Conservation (phyloP, 306 rosid genomes). For the Trifolium dubium region DNA sequence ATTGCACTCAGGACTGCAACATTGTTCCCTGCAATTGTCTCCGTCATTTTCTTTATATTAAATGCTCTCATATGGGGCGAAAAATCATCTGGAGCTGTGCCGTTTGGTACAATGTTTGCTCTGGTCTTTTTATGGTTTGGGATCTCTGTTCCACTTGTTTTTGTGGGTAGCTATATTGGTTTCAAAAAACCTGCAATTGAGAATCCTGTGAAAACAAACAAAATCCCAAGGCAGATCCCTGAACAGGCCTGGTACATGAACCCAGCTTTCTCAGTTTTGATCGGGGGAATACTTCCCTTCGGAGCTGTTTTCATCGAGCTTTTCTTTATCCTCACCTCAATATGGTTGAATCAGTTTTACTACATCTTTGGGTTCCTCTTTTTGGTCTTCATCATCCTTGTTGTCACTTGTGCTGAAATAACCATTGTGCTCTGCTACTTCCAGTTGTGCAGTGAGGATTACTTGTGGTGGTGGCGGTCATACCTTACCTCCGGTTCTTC, state of each 20-base stretch:
- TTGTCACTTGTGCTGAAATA: slow-evolving; percentile 93
- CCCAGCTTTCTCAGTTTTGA: slow-evolving; percentile 81
- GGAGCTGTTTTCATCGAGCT: slow-evolving; percentile 99
- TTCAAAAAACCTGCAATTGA: slow-evolving; percentile 97
- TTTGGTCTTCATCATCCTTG: slow-evolving; percentile 87
- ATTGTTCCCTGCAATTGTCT: slow-evolving; percentile 79
- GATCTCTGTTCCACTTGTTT: slow-evolving; percentile 94
- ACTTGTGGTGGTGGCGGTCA: slow-evolving; percentile 99
- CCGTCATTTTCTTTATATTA: slow-evolving; percentile 72
- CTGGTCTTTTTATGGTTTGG: slow-evolving; percentile 95
- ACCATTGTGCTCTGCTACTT: slow-evolving; percentile 96
- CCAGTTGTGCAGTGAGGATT: slow-evolving; percentile 99
- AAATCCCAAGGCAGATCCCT: slow-evolving; percentile 98
- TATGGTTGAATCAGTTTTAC: slow-evolving; percentile 99
- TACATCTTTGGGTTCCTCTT: slow-evolving; percentile 98
- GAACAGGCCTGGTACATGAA: slow-evolving; percentile 99
- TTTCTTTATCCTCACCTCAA: slow-evolving; percentile 97
- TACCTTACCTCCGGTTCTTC: slow-evolving; percentile 95
- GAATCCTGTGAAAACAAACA: slow-evolving; percentile 95
- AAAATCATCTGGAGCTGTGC: slow-evolving; percentile 99
- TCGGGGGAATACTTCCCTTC: slow-evolving; percentile 96
- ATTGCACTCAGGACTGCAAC: slow-evolving; percentile 81
- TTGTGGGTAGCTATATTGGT: slow-evolving; percentile 90
- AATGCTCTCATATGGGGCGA: slow-evolving; percentile 94
- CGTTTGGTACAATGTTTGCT: slow-evolving; percentile 98